Percentiles rank a stretch among this genome's conserved stretches.
Evolutionary conservation across 371 early-diverging fungal genomes (phyloP).

Genomic region (Mortierella polycephala): DNA sequence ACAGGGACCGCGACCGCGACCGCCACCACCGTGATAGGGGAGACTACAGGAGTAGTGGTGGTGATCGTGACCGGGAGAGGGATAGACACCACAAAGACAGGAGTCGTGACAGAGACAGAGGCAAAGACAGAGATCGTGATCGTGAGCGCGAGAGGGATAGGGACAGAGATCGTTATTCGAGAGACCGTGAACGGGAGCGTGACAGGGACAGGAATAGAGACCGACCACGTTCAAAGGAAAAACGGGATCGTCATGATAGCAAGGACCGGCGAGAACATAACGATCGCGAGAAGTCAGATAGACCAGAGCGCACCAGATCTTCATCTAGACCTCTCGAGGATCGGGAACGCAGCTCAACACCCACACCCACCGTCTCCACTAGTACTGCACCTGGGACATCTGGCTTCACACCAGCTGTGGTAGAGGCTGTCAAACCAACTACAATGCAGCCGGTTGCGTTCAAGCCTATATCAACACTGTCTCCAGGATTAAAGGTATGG

Average conservation of each 20-base stretch:
- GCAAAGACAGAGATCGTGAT: slow-evolving; percentile 24
- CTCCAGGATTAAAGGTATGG: slow-evolving; percentile 19
- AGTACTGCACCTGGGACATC: slow-evolving; percentile 5
- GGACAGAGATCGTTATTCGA: slow-evolving; percentile 11
- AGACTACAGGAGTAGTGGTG: no score
- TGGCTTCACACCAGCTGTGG: background rate
- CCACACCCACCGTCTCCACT: background rate
- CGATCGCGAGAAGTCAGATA: slow-evolving; percentile 12
- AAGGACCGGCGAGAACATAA: slow-evolving; percentile 22
- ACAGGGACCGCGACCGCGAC: slow-evolving; percentile 11
- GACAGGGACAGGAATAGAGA: slow-evolving; percentile 11
- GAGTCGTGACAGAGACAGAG: slow-evolving; percentile 8
- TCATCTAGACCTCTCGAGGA: slow-evolving; percentile 29
- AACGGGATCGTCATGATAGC: slow-evolving; percentile 13
- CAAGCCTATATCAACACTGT: slow-evolving; percentile 12
- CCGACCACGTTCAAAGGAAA: background rate
- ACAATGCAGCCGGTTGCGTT: slow-evolving; percentile 13
- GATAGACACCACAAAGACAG: slow-evolving; percentile 12
- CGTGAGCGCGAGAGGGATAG: slow-evolving; percentile 24
- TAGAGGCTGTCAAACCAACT: background rate
- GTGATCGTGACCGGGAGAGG: slow-evolving; percentile 12
- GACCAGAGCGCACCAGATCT: slow-evolving; percentile 8
- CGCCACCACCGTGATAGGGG: background rate
- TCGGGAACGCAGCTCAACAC: slow-evolving; percentile 32
- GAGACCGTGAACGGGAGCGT: slow-evolving; percentile 18